A percentile compares a stretch with the other conserved stretches of the same genome.
These are phyloP conservation scores for Trypanosoma mega DNA, from an alignment of 208 protist species.

Conservation along the genomic window DNA sequence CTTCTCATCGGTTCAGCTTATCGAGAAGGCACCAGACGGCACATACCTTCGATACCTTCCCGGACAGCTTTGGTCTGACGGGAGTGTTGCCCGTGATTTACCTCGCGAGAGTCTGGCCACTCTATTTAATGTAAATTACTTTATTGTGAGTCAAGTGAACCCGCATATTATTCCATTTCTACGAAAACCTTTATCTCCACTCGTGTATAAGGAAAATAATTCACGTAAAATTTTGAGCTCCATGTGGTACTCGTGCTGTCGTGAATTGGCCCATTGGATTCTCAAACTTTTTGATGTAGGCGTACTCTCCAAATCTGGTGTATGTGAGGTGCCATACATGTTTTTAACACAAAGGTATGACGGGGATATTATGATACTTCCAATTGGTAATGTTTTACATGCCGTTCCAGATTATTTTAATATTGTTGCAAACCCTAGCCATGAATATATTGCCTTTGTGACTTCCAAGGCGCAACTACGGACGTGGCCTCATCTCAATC, in stretches of 20 bases:
- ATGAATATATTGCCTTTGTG: slow-evolving; percentile 60
- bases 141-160: slow-evolving; percentile 82
- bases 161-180: slow-evolving; percentile 83
- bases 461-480: slow-evolving; percentile 37
- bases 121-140: slow-evolving; percentile 76
- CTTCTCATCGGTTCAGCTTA: slow-evolving; percentile 67
- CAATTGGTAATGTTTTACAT: slow-evolving; percentile 44
- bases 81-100: slow-evolving; percentile 58
- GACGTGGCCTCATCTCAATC: slow-evolving; percentile 66
- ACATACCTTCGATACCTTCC: slow-evolving; percentile 48
- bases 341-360: slow-evolving; percentile 57
- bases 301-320: slow-evolving; percentile 37
- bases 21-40: slow-evolving; percentile 47
- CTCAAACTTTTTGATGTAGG: slow-evolving; percentile 39
- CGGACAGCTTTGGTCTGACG: slow-evolving; percentile 66
- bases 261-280: slow-evolving; percentile 40
- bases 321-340: slow-evolving; percentile 38
- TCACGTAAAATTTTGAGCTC: slow-evolving; percentile 23
- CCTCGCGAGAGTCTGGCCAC: slow-evolving; percentile 57
- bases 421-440: slow-evolving; percentile 61
- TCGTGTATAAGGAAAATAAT: slow-evolving; percentile 19
- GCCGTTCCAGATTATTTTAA: slow-evolving; percentile 64
- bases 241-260: slow-evolving; percentile 31
- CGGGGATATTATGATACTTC: slow-evolving; percentile 69
- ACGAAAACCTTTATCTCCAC: slow-evolving; percentile 27